These are phyloP conservation scores for Termitomyces titanicus DNA, from an alignment of 768 basidiomycete genomes.

Conservation along the genomic window DNA sequence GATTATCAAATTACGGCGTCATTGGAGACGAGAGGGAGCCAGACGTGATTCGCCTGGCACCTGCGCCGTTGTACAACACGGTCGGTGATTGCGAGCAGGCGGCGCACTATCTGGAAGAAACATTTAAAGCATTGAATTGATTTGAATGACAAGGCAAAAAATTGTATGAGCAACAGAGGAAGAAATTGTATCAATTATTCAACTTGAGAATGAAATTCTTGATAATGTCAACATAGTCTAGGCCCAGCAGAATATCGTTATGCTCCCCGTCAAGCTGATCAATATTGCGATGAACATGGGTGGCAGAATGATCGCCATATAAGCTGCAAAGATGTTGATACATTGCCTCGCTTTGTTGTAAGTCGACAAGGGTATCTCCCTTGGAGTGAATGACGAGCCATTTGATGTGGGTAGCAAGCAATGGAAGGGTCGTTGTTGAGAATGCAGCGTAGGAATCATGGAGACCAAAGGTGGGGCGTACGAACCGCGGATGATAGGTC, in stretches of 20 bases:
- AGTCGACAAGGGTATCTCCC: constrained; percentile 67
- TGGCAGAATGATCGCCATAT: constrained; percentile 22
- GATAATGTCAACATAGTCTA: constrained; percentile 43
- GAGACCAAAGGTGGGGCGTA: constrained; percentile 58
- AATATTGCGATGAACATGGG: constrained; percentile 25
- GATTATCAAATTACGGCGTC: constrained; percentile 66
- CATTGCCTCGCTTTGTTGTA: constrained; percentile 58
- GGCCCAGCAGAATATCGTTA: constrained; percentile 43
- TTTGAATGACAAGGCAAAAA: not conserved
- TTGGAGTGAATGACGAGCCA: constrained; percentile 79
- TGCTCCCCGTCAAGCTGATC: constrained; percentile 50
- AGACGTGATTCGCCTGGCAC: constrained; percentile 87
- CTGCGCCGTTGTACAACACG: constrained; percentile 84
- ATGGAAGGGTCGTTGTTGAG: constrained; percentile 39
- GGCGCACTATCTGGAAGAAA: constrained; percentile 60
- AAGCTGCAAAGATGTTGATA: constrained; percentile 45
- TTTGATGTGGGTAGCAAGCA: constrained; percentile 33
- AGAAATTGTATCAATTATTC: not conserved
- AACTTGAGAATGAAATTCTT: constrained; percentile 32
- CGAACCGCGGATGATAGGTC: constrained; percentile 65
- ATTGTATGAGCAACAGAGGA: not conserved
- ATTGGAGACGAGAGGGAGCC: constrained; percentile 91
- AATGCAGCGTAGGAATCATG: constrained; percentile 43
- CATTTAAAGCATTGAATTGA: constrained; percentile 28
- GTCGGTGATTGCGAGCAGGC: constrained; percentile 73